Evolutionary conservation across 225 moss, liverwort and hornwort genomes (phyloP), one percentile per base, ranked within the genome.

Genomic region (Ulota crispa): DNA sequence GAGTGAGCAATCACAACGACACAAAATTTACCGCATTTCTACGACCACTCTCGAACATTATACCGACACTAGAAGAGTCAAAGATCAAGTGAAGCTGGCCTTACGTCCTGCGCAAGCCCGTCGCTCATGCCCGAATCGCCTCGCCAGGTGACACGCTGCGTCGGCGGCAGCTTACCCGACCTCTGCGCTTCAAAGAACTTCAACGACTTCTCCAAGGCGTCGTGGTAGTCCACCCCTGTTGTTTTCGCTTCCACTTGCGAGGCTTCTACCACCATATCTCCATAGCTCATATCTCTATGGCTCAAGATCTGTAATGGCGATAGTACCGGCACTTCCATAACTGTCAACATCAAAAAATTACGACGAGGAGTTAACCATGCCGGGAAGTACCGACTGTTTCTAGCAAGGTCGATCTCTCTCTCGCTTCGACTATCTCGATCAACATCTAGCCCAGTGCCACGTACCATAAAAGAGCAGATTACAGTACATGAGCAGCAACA

Each of bases 161-260:
- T 10, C 4, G 86, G 8, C 21, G 92, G 89, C 74, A 92, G 32
- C 69, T 81, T 87, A 55, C 92, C 92, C 6, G 92, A 92, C 78
- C 92, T 60, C 39, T 92, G 92, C 10, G 92, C 92, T 80, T 92
- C 92, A 10, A 87, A 92, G 64, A 85, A 92, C 84, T 73, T 82
- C 61, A 92, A 74, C 7, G 87, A 68, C 80, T 86, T 89, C 3
- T 72, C 78, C 31, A 92, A 39, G 1, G 92, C 89, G 61, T 86
- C 86, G 47, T 63, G 23, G 62, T 92, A 92, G 57, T 92, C 79
- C 81, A 84, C 68, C 72, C 27, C 20, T 21, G 32, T 18, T 21
- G 32, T 18, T 76, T 34, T 9, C 77, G 5, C 57, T 45, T 45
- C 80, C 28, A 36, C 72, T 62, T 69, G 72, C 39, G 37, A 61